A percentile compares a stretch with the other conserved stretches of the same genome.
Evolutionary conservation across 192 early-diverging fungal genomes (phyloP).

Genomic region (Gorgonomyces haynaldii): DNA sequence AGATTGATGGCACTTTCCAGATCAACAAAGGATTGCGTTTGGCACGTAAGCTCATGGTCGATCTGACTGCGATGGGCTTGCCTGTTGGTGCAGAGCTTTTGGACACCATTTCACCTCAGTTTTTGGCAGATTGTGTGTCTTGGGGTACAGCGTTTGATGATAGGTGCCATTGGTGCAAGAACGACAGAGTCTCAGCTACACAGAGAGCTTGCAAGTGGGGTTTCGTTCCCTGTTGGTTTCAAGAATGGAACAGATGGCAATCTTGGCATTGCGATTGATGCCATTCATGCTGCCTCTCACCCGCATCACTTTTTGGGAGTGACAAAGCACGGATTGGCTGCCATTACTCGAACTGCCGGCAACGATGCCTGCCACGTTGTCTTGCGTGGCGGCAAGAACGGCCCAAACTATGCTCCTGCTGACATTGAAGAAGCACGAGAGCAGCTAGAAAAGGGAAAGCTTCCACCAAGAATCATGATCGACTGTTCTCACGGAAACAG

Average conservation of each 20-base stretch:
- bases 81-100: conserved; percentile 81
- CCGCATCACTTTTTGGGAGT: conserved; percentile 89
- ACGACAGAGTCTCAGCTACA: conserved; percentile 83
- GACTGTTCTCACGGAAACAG: conserved; percentile 94
- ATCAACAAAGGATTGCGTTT: conserved; percentile 91
- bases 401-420: conserved; percentile 74
- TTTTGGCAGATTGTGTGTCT: conserved; percentile 77
- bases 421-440: conserved; percentile 45
- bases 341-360: conserved; percentile 78
- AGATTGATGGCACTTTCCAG: conserved; percentile 57
- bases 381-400: conserved; percentile 74
- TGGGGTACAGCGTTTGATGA: too few relatives aligned
- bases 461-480: conserved; percentile 70
- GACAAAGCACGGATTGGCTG: conserved; percentile 82
- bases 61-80: conserved; percentile 58
- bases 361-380: conserved; percentile 83
- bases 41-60: conserved; percentile 62
- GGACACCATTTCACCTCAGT: conserved; percentile 95
- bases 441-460: conserved; percentile 49
- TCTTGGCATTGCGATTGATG: conserved; percentile 77
- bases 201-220: conserved; percentile 80
- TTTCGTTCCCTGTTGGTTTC: conserved; percentile 87
- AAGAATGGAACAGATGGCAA: conserved; percentile 92
- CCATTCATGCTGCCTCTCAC: conserved; percentile 70
- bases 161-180: conserved; percentile 88